These are phyloP conservation scores for Naganishia randhawae DNA, from an alignment of 768 basidiomycete genomes.

Conservation along the genomic window DNA sequence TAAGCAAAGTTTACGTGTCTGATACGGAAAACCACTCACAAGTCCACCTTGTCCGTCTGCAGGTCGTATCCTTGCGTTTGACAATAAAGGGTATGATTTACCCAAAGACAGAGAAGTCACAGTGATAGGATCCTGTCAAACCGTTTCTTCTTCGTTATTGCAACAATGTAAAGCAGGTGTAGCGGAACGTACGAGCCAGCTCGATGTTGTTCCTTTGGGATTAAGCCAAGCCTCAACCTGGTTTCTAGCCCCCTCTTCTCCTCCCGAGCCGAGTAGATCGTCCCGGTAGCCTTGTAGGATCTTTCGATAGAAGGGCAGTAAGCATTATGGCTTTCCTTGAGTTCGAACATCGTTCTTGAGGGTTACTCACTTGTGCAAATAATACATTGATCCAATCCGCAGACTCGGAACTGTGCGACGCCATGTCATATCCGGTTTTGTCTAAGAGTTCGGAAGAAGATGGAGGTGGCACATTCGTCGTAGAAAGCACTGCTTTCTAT, in stretches of 20 bases:
- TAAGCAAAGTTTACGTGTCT: neutral
- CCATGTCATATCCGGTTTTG: slow-evolving; percentile 52
- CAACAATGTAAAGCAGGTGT: neutral
- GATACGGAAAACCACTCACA: slow-evolving; percentile 36
- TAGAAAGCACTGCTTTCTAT: slow-evolving; percentile 34
- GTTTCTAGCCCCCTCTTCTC: slow-evolving; percentile 75
- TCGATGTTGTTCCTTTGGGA: slow-evolving; percentile 57
- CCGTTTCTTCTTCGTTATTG: neutral
- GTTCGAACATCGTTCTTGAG: neutral
- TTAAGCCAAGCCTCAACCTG: slow-evolving; percentile 79
- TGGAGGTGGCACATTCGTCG: slow-evolving; percentile 43
- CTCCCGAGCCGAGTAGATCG: slow-evolving; percentile 65
- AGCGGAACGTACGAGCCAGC: slow-evolving; percentile 15
- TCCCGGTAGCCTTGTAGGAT: slow-evolving; percentile 71
- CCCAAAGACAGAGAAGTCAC: slow-evolving; percentile 83
- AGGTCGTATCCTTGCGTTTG: slow-evolving; percentile 62
- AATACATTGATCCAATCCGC: slow-evolving; percentile 88
- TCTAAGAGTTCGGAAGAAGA: slow-evolving; percentile 44
- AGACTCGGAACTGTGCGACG: slow-evolving; percentile 60
- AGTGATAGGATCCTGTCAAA: slow-evolving; percentile 70
- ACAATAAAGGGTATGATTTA: slow-evolving; percentile 69
- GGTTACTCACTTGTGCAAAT: slow-evolving; percentile 66
- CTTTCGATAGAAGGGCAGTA: no score
- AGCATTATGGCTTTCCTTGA: no score
- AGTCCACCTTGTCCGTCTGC: slow-evolving; percentile 51